Conservation (phyloP, 169 alveolate genomes). For the Blepharisma undulans region DNA sequence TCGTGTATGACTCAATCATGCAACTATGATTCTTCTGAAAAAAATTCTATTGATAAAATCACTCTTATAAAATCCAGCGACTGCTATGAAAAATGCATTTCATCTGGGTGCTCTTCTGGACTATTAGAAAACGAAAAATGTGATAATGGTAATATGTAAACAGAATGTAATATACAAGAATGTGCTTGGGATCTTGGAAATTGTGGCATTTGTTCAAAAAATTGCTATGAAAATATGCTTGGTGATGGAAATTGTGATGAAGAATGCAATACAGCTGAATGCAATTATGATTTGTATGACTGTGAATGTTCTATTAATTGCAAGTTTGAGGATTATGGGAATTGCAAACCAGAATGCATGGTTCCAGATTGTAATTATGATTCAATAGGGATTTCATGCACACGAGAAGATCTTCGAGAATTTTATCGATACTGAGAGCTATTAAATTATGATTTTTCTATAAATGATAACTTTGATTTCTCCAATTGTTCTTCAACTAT, state of each 20-base stretch:
- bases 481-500: no score
- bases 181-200: slow-evolving; percentile 1
- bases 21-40: background rate
- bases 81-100: background rate
- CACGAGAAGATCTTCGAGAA: no score
- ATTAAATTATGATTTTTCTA: no score
- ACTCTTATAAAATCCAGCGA: background rate
- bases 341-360: background rate
- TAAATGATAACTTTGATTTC: no score
- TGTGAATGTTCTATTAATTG: no score
- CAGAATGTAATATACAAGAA: slow-evolving; percentile 9
- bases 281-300: background rate
- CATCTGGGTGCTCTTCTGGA: background rate
- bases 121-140: background rate
- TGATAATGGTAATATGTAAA: background rate
- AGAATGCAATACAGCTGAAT: background rate
- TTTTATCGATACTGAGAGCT: no score
- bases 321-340: background rate
- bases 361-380: background rate
- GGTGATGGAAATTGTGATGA: background rate
- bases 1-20: background rate
- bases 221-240: background rate
- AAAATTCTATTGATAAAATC: background rate
- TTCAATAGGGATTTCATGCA: background rate
- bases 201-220: background rate